These are phyloP conservation scores for Candida hungchunana DNA, from an alignment of 805 yeast species.

Conservation along the genomic window DNA sequence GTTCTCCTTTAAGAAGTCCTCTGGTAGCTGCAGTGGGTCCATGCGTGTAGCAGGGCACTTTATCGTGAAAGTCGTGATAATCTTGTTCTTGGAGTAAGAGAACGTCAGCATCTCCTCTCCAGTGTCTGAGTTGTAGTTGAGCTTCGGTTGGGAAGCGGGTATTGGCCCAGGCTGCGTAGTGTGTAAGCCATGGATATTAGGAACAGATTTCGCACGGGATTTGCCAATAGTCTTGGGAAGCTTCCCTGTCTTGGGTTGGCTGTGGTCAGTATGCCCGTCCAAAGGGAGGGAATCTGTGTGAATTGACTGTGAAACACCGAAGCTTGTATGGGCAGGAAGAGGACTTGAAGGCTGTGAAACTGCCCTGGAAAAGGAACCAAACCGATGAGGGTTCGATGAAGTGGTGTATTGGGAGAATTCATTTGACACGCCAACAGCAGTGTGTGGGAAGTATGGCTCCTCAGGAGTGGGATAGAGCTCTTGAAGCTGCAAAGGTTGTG, in stretches of 20 bases:
- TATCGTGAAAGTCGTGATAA: conserved; percentile 25
- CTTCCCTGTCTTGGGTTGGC: no score
- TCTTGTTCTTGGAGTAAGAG: conserved; percentile 29
- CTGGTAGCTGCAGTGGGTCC: conserved; percentile 20
- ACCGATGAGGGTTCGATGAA: no score
- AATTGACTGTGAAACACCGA: not conserved
- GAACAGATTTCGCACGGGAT: conserved; percentile 16
- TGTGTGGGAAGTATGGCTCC: conserved; percentile 9
- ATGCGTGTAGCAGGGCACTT: conserved; percentile 20
- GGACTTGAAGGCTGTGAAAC: conserved; percentile 8
- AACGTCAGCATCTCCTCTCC: conserved; percentile 31
- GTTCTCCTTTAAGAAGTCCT: conserved; percentile 34
- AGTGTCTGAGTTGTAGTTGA: conserved; percentile 21
- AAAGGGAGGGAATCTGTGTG: no score
- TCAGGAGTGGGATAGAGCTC: conserved; percentile 16
- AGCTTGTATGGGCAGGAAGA: conserved; percentile 1
- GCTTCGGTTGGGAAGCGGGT: conserved; percentile 28
- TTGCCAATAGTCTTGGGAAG: conserved; percentile 4
- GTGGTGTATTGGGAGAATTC: conserved; percentile 9
- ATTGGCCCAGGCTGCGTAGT: conserved; percentile 33
- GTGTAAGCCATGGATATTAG: conserved; percentile 9
- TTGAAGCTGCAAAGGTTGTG: conserved; percentile 5
- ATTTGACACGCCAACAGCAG: conserved; percentile 3
- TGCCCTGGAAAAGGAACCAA: not conserved
- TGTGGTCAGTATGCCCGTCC: no score